Conservation (phyloP, 306 rosid species). For the Vigna hirtella region DNA sequence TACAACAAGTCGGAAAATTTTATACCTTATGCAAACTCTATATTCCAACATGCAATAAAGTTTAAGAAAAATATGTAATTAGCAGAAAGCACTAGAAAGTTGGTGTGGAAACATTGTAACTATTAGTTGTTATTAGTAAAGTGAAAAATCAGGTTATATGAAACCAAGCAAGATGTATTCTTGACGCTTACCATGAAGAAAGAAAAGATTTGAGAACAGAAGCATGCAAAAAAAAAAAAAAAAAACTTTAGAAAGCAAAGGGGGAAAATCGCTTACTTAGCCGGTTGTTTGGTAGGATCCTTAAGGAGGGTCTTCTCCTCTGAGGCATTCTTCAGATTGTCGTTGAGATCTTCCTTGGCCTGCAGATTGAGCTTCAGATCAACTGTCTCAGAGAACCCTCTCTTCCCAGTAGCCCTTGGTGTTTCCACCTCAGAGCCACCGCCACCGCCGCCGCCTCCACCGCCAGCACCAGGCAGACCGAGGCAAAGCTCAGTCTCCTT, state of each 20-base stretch:
- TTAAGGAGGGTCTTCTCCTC: conserved; percentile 69
- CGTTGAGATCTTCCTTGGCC: conserved; percentile 65
- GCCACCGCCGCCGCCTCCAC: conserved; percentile 43
- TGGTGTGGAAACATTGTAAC: background rate
- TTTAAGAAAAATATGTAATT: background rate
- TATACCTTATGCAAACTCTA: conserved; percentile 27
- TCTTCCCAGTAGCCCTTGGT: conserved; percentile 69
- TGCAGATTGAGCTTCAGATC: conserved; percentile 87
- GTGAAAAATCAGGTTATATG: background rate
- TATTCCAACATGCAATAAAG: background rate
- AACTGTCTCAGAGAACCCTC: conserved; percentile 92
- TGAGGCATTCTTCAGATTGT: conserved; percentile 52
- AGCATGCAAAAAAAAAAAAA: background rate
- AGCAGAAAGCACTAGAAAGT: background rate
- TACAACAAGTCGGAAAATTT: background rate
- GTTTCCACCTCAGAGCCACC: conserved; percentile 59
- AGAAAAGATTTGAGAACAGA: background rate
- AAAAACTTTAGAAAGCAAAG: background rate
- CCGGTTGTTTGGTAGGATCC: conserved; percentile 88
- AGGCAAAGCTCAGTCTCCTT: conserved; percentile 95
- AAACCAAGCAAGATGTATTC: background rate
- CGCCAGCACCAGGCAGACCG: conserved; percentile 86
- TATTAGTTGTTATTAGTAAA: background rate
- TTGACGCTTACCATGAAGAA: background rate
- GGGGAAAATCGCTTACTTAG: conserved; percentile 63